These are phyloP conservation scores for Fusarium cyanostomum DNA, from an alignment of 2,329 filamentous ascomycete genomes.

Conservation along the genomic window DNA sequence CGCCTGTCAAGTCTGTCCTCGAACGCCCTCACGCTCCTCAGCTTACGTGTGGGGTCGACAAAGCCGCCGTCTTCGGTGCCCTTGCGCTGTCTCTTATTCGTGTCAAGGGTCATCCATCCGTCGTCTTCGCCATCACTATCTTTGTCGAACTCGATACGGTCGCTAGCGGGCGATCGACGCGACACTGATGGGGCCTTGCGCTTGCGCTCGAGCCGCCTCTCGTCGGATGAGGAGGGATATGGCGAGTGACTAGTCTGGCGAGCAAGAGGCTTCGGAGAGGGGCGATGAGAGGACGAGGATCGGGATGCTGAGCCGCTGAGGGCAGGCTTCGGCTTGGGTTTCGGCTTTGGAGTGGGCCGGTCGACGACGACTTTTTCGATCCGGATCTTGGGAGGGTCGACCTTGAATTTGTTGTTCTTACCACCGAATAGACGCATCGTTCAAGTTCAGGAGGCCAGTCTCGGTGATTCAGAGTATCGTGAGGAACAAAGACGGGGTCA, in stretches of 20 bases:
- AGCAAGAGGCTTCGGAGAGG: slow-evolving; percentile 53
- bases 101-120: slow-evolving; percentile 60
- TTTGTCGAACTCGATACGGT: slow-evolving; percentile 61
- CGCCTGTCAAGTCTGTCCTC: slow-evolving; percentile 54
- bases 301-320: slow-evolving; percentile 46
- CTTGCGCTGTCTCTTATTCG: slow-evolving; percentile 60
- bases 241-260: slow-evolving; percentile 55
- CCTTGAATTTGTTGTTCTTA: slow-evolving; percentile 61
- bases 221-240: slow-evolving; percentile 53
- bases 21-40: slow-evolving; percentile 58
- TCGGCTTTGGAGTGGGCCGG: slow-evolving; percentile 48
- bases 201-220: slow-evolving; percentile 55
- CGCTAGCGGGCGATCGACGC: slow-evolving; percentile 57
- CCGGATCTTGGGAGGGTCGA: slow-evolving; percentile 59
- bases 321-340: slow-evolving; percentile 48
- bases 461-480: slow-evolving; percentile 11
- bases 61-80: slow-evolving; percentile 52
- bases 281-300: slow-evolving; percentile 49
- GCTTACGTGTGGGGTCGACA: slow-evolving; percentile 57
- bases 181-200: slow-evolving; percentile 55
- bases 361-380: slow-evolving; percentile 63
- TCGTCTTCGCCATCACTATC: slow-evolving; percentile 62
- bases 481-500: slow-evolving; percentile 14
- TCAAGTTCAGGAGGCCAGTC: slow-evolving; percentile 21
- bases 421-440: slow-evolving; percentile 54